phyloP scores from a whole-genome alignment of 257 asterid genomes.

The Nicotiana tabacum region DNA sequence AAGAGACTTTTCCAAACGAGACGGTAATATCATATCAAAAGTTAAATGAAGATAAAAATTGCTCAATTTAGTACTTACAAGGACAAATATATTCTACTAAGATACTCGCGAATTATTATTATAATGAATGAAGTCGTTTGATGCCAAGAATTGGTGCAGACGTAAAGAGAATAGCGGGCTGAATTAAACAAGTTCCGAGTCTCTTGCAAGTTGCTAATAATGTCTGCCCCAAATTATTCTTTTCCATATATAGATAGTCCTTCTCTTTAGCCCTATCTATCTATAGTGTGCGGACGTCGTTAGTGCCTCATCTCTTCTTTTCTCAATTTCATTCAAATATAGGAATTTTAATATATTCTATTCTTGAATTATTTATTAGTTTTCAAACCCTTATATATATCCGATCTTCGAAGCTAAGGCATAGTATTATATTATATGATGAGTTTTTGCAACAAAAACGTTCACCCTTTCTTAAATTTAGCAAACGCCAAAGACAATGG shows the following conservation, averaged over 20 bases:
- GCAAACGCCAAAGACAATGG: constrained; percentile 6
- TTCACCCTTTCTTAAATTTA: neutral
- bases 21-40: too few species aligned
- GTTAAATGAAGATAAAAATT: too few species aligned
- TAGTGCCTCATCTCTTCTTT: constrained; percentile 19
- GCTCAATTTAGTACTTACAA: too few species aligned
- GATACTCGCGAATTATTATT: neutral
- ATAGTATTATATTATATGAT: neutral
- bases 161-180: neutral
- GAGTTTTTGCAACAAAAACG: constrained; percentile 17
- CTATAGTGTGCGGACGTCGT: constrained; percentile 22
- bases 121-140: neutral
- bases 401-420: neutral
- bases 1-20: too few species aligned
- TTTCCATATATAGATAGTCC: neutral
- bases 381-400: constrained; percentile 2
- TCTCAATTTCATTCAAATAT: neutral
- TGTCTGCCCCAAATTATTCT: neutral
- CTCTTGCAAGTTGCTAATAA: neutral
- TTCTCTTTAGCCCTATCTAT: constrained; percentile 2
- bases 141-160: neutral
- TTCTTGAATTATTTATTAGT: neutral
- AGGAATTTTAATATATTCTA: too few species aligned
- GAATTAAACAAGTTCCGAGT: neutral
- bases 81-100: neutral